Percentiles rank a stretch among this genome's conserved stretches.
These are phyloP conservation scores for Mediolabrus comicus DNA, from an alignment of 108 stramenopile genomes.

Conservation along the genomic window DNA sequence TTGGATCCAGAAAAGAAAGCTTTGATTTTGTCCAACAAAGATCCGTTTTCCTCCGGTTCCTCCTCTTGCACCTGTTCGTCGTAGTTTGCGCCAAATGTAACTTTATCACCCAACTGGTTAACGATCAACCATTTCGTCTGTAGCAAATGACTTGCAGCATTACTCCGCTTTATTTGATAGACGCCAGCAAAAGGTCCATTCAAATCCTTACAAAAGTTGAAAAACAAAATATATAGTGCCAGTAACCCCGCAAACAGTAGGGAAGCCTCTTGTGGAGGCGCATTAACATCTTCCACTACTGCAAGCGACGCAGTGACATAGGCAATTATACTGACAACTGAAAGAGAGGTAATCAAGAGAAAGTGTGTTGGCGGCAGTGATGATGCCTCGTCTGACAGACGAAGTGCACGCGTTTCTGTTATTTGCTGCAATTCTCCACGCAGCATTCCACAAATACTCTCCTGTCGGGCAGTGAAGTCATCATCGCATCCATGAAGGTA, in stretches of 20 bases:
- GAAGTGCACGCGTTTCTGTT: constrained; percentile 39
- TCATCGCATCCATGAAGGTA: constrained; percentile 15
- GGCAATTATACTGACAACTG: constrained; percentile 45
- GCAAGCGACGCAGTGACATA: constrained; percentile 32
- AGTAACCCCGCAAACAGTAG: too few relatives aligned
- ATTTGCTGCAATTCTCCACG: constrained; percentile 48
- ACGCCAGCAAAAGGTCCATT: constrained; percentile 39
- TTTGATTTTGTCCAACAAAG: background rate
- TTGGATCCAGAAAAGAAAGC: background rate
- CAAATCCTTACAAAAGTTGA: constrained; percentile 26
- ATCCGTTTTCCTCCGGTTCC: background rate
- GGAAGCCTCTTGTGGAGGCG: constrained; percentile 23
- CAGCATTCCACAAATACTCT: constrained; percentile 27
- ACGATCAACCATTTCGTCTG: constrained; percentile 61
- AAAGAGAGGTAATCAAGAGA: constrained; percentile 41
- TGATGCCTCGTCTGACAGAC: constrained; percentile 59
- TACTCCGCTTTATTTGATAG: constrained; percentile 49
- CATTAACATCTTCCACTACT: constrained; percentile 35
- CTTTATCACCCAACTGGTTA: constrained; percentile 28
- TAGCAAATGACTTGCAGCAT: constrained; percentile 56
- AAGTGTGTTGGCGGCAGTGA: constrained; percentile 67
- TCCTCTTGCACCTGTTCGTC: background rate
- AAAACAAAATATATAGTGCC: too few relatives aligned
- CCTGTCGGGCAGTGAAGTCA: background rate
- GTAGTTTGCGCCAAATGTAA: constrained; percentile 2